Percentiles rank a stretch among this genome's conserved stretches.
These are phyloP conservation scores for Pythium scleroteichum DNA, from an alignment of 352 stramenopile species.

Conservation along the genomic window DNA sequence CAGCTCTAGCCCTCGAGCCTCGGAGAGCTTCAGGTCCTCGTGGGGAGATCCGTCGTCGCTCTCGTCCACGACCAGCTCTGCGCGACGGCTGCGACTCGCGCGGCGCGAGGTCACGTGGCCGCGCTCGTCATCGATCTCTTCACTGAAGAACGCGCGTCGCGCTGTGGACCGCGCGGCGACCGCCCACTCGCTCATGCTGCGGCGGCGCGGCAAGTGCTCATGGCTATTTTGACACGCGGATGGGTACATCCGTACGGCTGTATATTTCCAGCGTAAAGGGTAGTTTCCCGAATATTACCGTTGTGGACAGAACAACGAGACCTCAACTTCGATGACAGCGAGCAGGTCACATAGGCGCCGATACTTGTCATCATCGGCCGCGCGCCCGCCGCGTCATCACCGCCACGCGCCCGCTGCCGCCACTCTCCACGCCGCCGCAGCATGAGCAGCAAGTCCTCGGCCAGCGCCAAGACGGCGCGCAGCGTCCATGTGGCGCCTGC, in stretches of 20 bases:
- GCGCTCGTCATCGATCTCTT: slow-evolving; percentile 11
- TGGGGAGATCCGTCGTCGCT: slow-evolving; percentile 20
- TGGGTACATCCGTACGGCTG: slow-evolving; percentile 19
- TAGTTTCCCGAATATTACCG: neutral
- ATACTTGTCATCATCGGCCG: slow-evolving; percentile 16
- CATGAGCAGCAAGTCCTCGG: slow-evolving; percentile 10
- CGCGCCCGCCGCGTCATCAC: slow-evolving; percentile 18
- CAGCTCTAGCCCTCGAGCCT: too few species aligned
- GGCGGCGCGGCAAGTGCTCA: too few species aligned
- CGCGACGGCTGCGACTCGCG: slow-evolving; percentile 20
- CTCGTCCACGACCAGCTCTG: slow-evolving; percentile 34
- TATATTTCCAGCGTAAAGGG: slow-evolving; percentile 8
- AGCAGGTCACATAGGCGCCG: slow-evolving; percentile 20
- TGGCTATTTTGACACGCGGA: slow-evolving; percentile 18
- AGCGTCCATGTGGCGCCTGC: slow-evolving; percentile 17
- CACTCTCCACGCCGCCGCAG: neutral
- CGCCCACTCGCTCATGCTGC: too few species aligned
- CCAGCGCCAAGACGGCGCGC: slow-evolving; percentile 2
- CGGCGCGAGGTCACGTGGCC: slow-evolving; percentile 20
- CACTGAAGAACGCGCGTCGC: slow-evolving; percentile 37
- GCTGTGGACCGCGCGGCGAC: neutral
- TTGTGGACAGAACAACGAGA: slow-evolving; percentile 16
- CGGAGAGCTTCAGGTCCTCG: neutral
- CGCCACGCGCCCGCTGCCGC: neutral
- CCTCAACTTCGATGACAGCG: slow-evolving; percentile 1